These are phyloP conservation scores for Sextonia rubra DNA, from an alignment of 164 flowering plant genomes.

Conservation along the genomic window DNA sequence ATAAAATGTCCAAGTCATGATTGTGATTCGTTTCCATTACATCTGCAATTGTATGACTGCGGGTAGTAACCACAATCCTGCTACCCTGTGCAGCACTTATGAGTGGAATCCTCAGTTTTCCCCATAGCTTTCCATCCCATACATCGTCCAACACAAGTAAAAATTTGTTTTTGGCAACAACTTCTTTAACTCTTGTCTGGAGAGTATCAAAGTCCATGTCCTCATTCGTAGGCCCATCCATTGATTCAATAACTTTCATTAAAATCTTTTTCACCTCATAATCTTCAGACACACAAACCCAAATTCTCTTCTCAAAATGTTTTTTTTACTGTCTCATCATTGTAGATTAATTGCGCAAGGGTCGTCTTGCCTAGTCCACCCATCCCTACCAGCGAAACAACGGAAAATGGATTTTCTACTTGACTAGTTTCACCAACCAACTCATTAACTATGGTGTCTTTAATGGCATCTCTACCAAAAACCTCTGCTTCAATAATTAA, in stretches of 20 bases:
- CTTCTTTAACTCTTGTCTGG: neutral
- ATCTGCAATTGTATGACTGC: neutral
- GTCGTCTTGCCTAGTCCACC: conserved; percentile 21
- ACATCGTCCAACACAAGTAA: conserved; percentile 20
- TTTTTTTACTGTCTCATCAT: conserved; percentile 9
- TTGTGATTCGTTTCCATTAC: neutral
- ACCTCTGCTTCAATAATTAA: neutral
- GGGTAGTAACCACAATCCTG: conserved; percentile 5
- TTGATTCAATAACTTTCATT: neutral
- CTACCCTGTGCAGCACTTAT: conserved; percentile 5
- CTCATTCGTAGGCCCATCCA: neutral
- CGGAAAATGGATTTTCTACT: neutral
- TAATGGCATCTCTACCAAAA: conserved; percentile 5
- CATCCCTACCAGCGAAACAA: conserved; percentile 17
- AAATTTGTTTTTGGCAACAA: neutral
- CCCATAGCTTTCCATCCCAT: conserved; percentile 7
- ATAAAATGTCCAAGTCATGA: neutral
- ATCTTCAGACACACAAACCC: conserved; percentile 18
- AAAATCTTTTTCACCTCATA: neutral
- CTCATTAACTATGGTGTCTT: neutral
- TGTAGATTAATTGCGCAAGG: conserved; percentile 9
- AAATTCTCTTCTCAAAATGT: conserved; percentile 7
- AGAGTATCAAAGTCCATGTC: no score
- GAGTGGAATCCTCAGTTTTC: neutral
- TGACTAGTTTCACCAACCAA: conserved; percentile 8